phyloP scores from a whole-genome alignment of 2,329 filamentous ascomycete species.

The Cladosporium halotolerans region DNA sequence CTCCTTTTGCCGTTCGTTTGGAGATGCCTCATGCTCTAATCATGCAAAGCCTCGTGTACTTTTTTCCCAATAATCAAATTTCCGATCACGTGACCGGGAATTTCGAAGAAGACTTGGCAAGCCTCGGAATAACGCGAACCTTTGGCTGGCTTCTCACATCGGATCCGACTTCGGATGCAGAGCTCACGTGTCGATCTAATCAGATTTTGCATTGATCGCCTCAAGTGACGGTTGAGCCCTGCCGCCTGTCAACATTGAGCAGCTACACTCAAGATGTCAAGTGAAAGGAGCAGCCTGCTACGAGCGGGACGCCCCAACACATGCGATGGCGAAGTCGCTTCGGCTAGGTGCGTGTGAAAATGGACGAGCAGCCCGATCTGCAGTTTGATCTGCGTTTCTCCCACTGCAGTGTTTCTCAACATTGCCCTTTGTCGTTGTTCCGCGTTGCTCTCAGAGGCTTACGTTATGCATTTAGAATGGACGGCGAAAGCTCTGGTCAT shows the following conservation, averaged over 20 bases:
- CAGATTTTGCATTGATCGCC: background rate
- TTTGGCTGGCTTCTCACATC: too few species aligned
- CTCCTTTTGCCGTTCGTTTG: too few species aligned
- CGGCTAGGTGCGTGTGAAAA: slow-evolving; percentile 4
- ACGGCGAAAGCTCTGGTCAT: background rate
- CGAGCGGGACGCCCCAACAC: background rate
- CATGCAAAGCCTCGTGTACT: too few species aligned
- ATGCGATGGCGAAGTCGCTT: background rate
- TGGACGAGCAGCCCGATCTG: background rate
- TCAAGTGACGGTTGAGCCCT: background rate
- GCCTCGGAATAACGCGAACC: too few species aligned
- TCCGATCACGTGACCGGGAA: too few species aligned
- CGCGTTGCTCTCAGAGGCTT: background rate
- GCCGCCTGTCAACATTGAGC: background rate
- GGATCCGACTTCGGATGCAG: too few species aligned
- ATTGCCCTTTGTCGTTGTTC: too few species aligned
- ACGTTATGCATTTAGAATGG: background rate
- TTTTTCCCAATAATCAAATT: too few species aligned
- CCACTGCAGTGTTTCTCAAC: too few species aligned
- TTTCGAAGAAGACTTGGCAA: too few species aligned
- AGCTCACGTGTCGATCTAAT: background rate
- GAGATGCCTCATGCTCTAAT: too few species aligned
- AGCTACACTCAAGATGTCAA: slow-evolving; percentile 5
- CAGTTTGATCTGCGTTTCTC: background rate
- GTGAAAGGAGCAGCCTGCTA: slow-evolving; percentile 1